These are phyloP conservation scores for Hypoxylon rubiginosum DNA, from an alignment of 2,329 filamentous ascomycete species.

Conservation along the genomic window DNA sequence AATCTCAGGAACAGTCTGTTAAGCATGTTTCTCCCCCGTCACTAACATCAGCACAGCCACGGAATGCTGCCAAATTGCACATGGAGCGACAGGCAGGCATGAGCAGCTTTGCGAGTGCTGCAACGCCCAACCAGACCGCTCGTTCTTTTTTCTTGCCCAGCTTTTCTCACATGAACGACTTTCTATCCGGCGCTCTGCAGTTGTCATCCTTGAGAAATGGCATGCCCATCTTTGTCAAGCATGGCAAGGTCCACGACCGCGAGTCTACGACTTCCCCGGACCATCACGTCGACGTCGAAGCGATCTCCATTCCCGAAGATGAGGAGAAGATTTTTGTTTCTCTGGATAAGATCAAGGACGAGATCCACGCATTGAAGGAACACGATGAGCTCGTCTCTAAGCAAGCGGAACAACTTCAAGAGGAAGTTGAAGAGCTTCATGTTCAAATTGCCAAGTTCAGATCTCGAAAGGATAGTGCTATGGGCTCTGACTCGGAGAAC, in stretches of 20 bases:
- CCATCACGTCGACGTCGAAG: constrained; percentile 65
- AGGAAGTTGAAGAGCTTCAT: constrained; percentile 65
- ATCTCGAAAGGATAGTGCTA: constrained; percentile 59
- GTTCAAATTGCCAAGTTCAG: constrained; percentile 61
- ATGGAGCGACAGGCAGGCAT: constrained; percentile 38
- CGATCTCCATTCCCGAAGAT: constrained; percentile 64
- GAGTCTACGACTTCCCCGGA: constrained; percentile 53
- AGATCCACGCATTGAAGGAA: constrained; percentile 68
- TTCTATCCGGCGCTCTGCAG: constrained; percentile 67
- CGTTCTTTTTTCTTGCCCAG: constrained; percentile 69
- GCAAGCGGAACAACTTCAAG: constrained; percentile 66
- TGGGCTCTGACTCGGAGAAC: constrained; percentile 59
- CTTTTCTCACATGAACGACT: constrained; percentile 68
- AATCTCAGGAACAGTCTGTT: constrained; percentile 35
- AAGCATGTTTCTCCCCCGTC: constrained; percentile 33
- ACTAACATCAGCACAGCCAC: constrained; percentile 33
- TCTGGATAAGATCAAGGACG: constrained; percentile 72
- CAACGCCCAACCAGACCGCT: constrained; percentile 57
- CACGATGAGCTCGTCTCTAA: constrained; percentile 69
- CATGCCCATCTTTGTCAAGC: constrained; percentile 68
- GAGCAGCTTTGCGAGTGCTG: constrained; percentile 41
- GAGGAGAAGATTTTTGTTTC: constrained; percentile 72
- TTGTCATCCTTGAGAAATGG: constrained; percentile 67
- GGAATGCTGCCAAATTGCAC: constrained; percentile 38
- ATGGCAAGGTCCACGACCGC: constrained; percentile 64